Evolutionary conservation across 192 early-diverging fungal species (phyloP).

Genomic region (Backusella psychrophila): DNA sequence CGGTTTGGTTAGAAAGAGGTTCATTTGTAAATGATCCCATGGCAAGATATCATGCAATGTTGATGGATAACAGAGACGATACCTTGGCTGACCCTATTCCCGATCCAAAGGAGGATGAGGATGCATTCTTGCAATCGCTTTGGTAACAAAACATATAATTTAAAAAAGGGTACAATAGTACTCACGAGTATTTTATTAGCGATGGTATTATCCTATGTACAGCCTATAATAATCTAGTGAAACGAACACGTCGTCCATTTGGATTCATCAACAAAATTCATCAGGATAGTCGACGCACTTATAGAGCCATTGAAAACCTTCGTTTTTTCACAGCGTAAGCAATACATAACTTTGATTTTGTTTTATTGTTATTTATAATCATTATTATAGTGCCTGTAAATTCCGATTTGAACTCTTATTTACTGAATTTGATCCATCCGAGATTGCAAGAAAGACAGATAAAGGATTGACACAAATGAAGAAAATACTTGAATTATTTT

Average conservation of each 20-base stretch:
- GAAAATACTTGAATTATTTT: slow-evolving; percentile 16
- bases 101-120: slow-evolving; percentile 35
- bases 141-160: slow-evolving; percentile 24
- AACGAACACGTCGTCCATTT: slow-evolving; percentile 52
- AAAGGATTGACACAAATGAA: slow-evolving; percentile 36
- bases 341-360: background rate
- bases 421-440: slow-evolving; percentile 44
- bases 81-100: slow-evolving; percentile 11
- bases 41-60: slow-evolving; percentile 50
- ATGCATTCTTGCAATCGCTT: slow-evolving; percentile 45
- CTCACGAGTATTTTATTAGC: slow-evolving; percentile 10
- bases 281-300: slow-evolving; percentile 49
- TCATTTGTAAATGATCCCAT: slow-evolving; percentile 28
- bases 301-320: slow-evolving; percentile 56
- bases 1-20: slow-evolving; percentile 32
- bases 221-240: slow-evolving; percentile 50
- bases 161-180: too few relatives aligned
- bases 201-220: slow-evolving; percentile 51
- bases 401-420: slow-evolving; percentile 52
- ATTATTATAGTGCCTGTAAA: slow-evolving; percentile 49
- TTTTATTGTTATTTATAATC: background rate
- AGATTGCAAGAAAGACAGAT: slow-evolving; percentile 47
- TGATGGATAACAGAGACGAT: slow-evolving; percentile 38
- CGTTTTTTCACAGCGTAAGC: slow-evolving; percentile 58
- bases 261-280: slow-evolving; percentile 58